Conservation (phyloP, 2,329 filamentous ascomycete genomes). For the Blastomyces parvus region DNA sequence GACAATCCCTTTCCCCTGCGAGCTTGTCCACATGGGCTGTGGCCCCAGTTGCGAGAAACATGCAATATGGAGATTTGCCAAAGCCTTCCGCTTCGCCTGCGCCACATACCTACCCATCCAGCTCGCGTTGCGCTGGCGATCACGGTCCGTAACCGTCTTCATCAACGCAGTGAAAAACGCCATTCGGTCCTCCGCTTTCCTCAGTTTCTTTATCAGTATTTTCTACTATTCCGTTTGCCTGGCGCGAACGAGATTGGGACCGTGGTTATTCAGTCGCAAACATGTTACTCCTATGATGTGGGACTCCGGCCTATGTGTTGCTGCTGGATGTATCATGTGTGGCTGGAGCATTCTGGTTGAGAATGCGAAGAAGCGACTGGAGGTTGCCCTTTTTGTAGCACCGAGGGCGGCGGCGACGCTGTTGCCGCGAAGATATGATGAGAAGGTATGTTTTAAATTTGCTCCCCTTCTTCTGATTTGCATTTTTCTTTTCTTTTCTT, state of each 20-base stretch:
- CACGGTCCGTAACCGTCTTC: slow-evolving; percentile 37
- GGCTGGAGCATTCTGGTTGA: slow-evolving; percentile 77
- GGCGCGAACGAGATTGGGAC: slow-evolving; percentile 62
- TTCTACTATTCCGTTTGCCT: slow-evolving; percentile 85
- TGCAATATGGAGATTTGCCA: slow-evolving; percentile 56
- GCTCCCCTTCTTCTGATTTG: neutral
- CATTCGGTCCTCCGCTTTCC: slow-evolving; percentile 62
- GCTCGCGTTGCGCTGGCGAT: slow-evolving; percentile 50
- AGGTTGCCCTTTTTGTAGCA: slow-evolving; percentile 71
- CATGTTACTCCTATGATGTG: slow-evolving; percentile 46
- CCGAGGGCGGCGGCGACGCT: slow-evolving; percentile 67
- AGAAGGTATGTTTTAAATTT: slow-evolving; percentile 28
- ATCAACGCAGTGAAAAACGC: slow-evolving; percentile 50
- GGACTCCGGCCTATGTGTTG: slow-evolving; percentile 56
- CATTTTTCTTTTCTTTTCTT: slow-evolving; percentile 9
- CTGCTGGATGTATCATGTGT: slow-evolving; percentile 62
- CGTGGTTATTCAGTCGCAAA: slow-evolving; percentile 52
- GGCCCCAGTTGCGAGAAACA: slow-evolving; percentile 61
- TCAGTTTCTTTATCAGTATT: slow-evolving; percentile 64
- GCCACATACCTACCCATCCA: slow-evolving; percentile 69
- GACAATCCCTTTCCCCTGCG: slow-evolving; percentile 66
- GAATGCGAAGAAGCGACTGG: slow-evolving; percentile 53
- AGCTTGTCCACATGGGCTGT: slow-evolving; percentile 71
- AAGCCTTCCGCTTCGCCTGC: slow-evolving; percentile 64
- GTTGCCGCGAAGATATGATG: slow-evolving; percentile 59